Evolutionary conservation across 2,329 filamentous ascomycete species (phyloP).

Genomic region (Ophiostoma sp.): DNA sequence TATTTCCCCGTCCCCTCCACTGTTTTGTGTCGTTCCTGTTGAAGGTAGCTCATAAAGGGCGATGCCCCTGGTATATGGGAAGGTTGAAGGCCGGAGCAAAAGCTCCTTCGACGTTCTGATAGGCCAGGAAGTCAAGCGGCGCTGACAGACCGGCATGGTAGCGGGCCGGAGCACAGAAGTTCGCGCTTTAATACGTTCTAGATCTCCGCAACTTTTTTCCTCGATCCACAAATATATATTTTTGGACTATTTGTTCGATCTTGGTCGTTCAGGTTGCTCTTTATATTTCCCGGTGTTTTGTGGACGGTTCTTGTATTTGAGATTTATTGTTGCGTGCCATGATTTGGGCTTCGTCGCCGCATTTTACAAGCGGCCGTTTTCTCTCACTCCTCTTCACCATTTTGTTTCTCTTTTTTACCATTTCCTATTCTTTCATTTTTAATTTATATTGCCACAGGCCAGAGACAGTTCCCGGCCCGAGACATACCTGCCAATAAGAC

Average conservation of each 20-base stretch:
- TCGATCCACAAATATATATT: neutral
- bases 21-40: neutral
- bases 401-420: neutral
- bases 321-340: too few relatives aligned
- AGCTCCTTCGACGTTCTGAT: constrained; percentile 25
- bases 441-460: neutral
- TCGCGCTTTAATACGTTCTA: constrained; percentile 12
- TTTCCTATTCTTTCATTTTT: neutral
- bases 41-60: neutral
- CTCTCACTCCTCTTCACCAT: neutral
- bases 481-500: neutral
- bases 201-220: neutral
- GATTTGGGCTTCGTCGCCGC: neutral
- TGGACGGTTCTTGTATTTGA: neutral
- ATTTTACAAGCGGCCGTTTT: neutral
- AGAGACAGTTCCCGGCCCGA: neutral
- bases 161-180: constrained; percentile 19
- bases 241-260: neutral
- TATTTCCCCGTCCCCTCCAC: neutral
- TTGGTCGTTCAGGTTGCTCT: neutral
- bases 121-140: constrained; percentile 18
- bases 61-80: neutral
- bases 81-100: constrained; percentile 24
- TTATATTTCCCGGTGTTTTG: neutral
- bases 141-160: constrained; percentile 11